Evolutionary conservation across 2,329 filamentous ascomycete species (phyloP).

Genomic region (Cercospora brassicicola): DNA sequence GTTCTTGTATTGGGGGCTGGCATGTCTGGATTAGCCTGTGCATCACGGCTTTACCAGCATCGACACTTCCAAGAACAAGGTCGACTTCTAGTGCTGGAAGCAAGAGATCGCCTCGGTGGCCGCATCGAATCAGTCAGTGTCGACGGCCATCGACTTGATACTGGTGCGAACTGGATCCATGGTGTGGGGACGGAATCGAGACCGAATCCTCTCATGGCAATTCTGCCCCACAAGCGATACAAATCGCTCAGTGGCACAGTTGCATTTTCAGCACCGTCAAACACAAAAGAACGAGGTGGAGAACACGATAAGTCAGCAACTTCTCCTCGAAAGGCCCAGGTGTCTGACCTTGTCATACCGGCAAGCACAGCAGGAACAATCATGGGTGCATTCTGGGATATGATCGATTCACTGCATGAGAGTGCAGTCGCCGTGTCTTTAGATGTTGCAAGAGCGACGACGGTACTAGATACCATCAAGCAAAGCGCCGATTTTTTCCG

Average conservation of each 20-base stretch:
- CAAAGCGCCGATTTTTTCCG: slow-evolving; percentile 14
- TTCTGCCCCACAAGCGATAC: slow-evolving; percentile 27
- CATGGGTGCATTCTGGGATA: slow-evolving; percentile 24
- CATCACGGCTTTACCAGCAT: slow-evolving; percentile 25
- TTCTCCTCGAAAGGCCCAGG: background rate
- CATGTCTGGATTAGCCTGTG: slow-evolving; percentile 30
- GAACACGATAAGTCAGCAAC: background rate
- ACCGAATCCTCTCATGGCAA: slow-evolving; percentile 30
- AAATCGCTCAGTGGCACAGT: slow-evolving; percentile 24
- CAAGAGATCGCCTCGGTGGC: slow-evolving; percentile 30
- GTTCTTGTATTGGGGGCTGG: slow-evolving; percentile 31
- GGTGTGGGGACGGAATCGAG: slow-evolving; percentile 27
- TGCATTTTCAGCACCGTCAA: slow-evolving; percentile 18
- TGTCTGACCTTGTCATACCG: slow-evolving; percentile 25
- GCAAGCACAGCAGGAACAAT: slow-evolving; percentile 15
- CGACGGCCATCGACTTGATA: slow-evolving; percentile 28
- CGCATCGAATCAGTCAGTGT: slow-evolving; percentile 29
- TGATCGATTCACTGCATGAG: slow-evolving; percentile 26
- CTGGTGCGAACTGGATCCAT: slow-evolving; percentile 35
- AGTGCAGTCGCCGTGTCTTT: slow-evolving; percentile 12
- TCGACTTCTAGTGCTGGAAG: slow-evolving; percentile 28
- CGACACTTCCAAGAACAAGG: slow-evolving; percentile 14
- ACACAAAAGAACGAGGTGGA: background rate
- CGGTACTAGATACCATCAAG: slow-evolving; percentile 25
- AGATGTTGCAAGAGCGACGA: slow-evolving; percentile 22